These are phyloP conservation scores for Aphanomyces stellatus DNA, from an alignment of 352 stramenopile species.

Conservation along the genomic window DNA sequence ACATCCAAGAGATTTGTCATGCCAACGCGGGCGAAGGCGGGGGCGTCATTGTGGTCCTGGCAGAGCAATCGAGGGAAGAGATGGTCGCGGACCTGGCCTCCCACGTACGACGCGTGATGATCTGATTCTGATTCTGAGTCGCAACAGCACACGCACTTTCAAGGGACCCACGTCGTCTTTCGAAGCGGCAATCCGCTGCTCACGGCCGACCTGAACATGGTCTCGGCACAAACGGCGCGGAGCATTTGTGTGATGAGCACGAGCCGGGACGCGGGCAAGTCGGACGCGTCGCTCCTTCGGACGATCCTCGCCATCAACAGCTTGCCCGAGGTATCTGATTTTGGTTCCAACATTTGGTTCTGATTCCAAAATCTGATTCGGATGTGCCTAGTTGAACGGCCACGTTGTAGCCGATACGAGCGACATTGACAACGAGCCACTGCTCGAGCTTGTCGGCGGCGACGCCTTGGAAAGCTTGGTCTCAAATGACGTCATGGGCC, in stretches of 20 bases:
- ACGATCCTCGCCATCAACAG: neutral
- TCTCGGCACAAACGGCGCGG: neutral
- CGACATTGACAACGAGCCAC: conserved; percentile 6
- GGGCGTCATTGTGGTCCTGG: neutral
- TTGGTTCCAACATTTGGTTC: too few relatives aligned
- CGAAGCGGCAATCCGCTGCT: conserved; percentile 2
- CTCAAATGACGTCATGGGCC: neutral
- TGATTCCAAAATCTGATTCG: too few relatives aligned
- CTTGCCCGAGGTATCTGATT: too few relatives aligned
- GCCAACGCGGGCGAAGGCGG: neutral
- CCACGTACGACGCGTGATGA: neutral
- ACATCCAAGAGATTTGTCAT: neutral
- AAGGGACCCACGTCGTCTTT: neutral
- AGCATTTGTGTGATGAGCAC: neutral
- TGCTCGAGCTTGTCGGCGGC: neutral
- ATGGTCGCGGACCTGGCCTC: neutral
- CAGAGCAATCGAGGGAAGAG: neutral
- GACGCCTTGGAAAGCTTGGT: neutral
- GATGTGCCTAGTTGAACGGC: conserved; percentile 7
- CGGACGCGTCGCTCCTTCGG: neutral
- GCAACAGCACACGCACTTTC: too few relatives aligned
- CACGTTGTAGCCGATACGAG: conserved; percentile 1
- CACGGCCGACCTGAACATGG: neutral
- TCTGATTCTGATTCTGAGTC: too few relatives aligned
- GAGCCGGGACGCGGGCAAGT: neutral